These are phyloP conservation scores for Boletus tomentosulus DNA, from an alignment of 768 basidiomycete species.

Conservation along the genomic window DNA sequence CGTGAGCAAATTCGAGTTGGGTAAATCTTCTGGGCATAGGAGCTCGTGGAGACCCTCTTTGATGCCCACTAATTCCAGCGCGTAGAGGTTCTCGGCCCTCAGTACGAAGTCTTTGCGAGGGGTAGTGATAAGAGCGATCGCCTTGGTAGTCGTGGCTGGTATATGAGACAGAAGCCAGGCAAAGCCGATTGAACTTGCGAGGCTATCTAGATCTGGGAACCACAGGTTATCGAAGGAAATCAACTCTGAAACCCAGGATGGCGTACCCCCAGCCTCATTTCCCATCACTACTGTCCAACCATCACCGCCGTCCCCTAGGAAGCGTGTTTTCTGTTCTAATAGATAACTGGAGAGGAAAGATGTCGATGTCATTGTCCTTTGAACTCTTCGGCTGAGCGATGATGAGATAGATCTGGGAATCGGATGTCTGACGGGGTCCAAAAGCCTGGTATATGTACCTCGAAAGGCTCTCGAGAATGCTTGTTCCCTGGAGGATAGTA, in stretches of 20 bases:
- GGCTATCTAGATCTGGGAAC: slow-evolving; percentile 76
- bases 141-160: slow-evolving; percentile 36
- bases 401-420: neutral
- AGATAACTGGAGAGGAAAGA: slow-evolving; percentile 38
- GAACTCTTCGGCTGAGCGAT: neutral
- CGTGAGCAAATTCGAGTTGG: slow-evolving; percentile 37
- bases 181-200: slow-evolving; percentile 83
- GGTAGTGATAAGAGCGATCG: slow-evolving; percentile 71
- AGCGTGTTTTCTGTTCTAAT: slow-evolving; percentile 49
- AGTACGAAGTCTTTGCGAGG: slow-evolving; percentile 64
- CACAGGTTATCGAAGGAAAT: neutral
- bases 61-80: slow-evolving; percentile 58
- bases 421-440: neutral
- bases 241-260: neutral
- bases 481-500: neutral
- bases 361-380: slow-evolving; percentile 19
- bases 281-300: slow-evolving; percentile 90
- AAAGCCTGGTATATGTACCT: neutral
- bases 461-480: neutral
- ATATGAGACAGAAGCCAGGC: slow-evolving; percentile 61
- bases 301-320: slow-evolving; percentile 51
- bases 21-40: slow-evolving; percentile 67
- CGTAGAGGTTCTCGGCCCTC: slow-evolving; percentile 84
- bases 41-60: slow-evolving; percentile 49
- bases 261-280: slow-evolving; percentile 90